Percentiles rank a stretch among this genome's conserved stretches.
phyloP scores from a whole-genome alignment of 176 grass and related monocot genomes.

The Aegilops sharonensis region DNA sequence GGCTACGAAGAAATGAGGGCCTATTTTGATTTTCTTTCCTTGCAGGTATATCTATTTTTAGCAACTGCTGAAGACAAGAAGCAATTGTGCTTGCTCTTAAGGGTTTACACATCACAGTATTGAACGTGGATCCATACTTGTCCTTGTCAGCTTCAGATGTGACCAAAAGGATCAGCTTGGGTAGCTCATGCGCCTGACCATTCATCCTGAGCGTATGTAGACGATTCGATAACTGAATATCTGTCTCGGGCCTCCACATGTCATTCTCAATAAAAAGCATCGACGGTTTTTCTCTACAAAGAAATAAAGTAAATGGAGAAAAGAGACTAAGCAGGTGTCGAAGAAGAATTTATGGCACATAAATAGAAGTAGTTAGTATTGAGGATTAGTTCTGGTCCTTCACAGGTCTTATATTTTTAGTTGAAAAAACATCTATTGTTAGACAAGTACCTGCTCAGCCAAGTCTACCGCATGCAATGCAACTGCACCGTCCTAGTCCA shows the following conservation, averaged over 20 bases:
- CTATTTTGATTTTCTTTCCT: conserved; percentile 60
- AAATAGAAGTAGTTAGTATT: not conserved
- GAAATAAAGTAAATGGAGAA: not conserved
- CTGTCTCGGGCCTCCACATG: conserved; percentile 47
- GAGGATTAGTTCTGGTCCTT: not conserved
- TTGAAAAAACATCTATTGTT: not conserved
- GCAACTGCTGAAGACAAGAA: conserved; percentile 73
- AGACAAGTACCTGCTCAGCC: not conserved
- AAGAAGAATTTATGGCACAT: not conserved
- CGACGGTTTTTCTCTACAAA: conserved; percentile 37
- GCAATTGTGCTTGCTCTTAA: conserved; percentile 85
- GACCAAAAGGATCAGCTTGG: conserved; percentile 68
- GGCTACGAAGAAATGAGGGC: conserved; percentile 44
- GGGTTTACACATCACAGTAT: conserved; percentile 83
- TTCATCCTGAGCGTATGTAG: conserved; percentile 41
- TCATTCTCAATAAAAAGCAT: conserved; percentile 85
- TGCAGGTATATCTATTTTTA: conserved; percentile 44
- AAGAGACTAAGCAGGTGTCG: not conserved
- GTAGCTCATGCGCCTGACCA: conserved; percentile 33
- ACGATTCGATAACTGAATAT: conserved; percentile 51
- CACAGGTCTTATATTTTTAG: not conserved
- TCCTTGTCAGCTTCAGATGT: conserved; percentile 69
- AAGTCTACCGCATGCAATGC: not conserved
- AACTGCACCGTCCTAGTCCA: not conserved
- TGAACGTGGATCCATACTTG: conserved; percentile 44